phyloP scores from a whole-genome alignment of 495 filamentous ascomycete genomes.

The Astrothelium subdiscretum region DNA sequence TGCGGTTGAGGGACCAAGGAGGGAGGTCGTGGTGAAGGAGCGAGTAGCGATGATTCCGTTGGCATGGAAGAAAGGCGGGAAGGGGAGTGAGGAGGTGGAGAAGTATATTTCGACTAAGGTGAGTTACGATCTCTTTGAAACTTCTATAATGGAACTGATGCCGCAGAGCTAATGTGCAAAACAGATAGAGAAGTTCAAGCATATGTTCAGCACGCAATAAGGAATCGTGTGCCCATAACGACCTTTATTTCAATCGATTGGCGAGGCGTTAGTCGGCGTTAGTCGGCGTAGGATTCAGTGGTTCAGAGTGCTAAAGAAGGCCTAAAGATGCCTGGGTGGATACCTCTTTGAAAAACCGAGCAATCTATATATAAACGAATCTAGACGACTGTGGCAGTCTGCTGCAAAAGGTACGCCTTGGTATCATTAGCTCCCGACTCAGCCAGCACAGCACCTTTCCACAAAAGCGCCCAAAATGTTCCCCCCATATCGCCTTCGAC shows the following conservation, averaged over 20 bases:
- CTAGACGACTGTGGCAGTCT: neutral
- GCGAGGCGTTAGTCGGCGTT: neutral
- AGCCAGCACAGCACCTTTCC: neutral
- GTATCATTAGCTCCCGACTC: no score
- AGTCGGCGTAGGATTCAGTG: no score
- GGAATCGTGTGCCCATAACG: neutral
- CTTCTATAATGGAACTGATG: neutral
- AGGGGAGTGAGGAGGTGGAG: conserved; percentile 75
- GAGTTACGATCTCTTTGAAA: conserved; percentile 14
- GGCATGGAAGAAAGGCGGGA: conserved; percentile 73
- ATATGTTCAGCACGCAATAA: conserved; percentile 20
- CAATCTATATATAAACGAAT: neutral
- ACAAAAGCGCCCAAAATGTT: neutral
- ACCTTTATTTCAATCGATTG: neutral
- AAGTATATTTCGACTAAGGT: conserved; percentile 94
- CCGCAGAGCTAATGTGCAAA: neutral
- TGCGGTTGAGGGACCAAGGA: conserved; percentile 80
- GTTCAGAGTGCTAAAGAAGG: neutral
- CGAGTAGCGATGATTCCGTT: conserved; percentile 92
- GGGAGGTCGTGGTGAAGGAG: conserved; percentile 80
- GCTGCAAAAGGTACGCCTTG: no score
- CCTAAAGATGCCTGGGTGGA: neutral
- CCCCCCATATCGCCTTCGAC: neutral
- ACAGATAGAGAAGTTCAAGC: conserved; percentile 35
- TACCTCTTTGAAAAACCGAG: neutral